These are phyloP conservation scores for Cystobasidium sp. DNA, from an alignment of 1,284 basidiomycete species.

Conservation along the genomic window DNA sequence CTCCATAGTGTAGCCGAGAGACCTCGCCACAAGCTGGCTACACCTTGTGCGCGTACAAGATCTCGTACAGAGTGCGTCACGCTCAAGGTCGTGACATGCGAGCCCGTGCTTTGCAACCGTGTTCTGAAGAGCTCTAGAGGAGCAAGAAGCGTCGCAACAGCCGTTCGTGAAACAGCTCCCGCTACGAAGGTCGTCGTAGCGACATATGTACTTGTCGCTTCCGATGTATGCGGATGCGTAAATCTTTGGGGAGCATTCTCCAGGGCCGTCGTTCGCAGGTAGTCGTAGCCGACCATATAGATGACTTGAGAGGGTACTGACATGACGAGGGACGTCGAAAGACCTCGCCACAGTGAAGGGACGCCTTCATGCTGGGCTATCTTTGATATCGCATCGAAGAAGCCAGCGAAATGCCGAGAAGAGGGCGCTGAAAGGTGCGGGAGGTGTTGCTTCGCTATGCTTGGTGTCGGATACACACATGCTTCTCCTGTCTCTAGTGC, in stretches of 20 bases:
- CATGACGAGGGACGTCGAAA: slow-evolving; percentile 67
- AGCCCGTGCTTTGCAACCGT: slow-evolving; percentile 70
- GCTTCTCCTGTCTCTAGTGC: slow-evolving; percentile 19
- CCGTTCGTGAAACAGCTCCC: slow-evolving; percentile 78
- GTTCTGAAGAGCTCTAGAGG: slow-evolving; percentile 94
- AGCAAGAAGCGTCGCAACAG: slow-evolving; percentile 78
- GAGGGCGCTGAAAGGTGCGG: slow-evolving; percentile 29
- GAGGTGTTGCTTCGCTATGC: slow-evolving; percentile 34
- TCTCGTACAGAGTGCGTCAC: slow-evolving; percentile 68
- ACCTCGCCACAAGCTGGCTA: slow-evolving; percentile 81
- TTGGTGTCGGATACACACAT: slow-evolving; percentile 48
- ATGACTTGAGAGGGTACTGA: slow-evolving; percentile 89
- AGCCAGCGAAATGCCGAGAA: slow-evolving; percentile 44
- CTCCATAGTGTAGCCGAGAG: slow-evolving; percentile 91
- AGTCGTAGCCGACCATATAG: slow-evolving; percentile 97
- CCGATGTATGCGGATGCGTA: slow-evolving; percentile 58
- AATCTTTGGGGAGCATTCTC: slow-evolving; percentile 44
- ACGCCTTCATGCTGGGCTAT: slow-evolving; percentile 51
- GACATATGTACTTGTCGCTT: slow-evolving; percentile 63
- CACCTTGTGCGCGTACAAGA: slow-evolving; percentile 69
- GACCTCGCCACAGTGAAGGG: slow-evolving; percentile 52
- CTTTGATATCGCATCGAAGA: slow-evolving; percentile 50
- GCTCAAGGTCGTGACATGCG: slow-evolving; percentile 65
- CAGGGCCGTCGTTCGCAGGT: slow-evolving; percentile 65
- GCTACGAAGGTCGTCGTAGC: slow-evolving; percentile 76